Base-by-base conservation (phyloP, 2,329 filamentous ascomycete species). In the Clonostachys chloroleuca region DNA sequence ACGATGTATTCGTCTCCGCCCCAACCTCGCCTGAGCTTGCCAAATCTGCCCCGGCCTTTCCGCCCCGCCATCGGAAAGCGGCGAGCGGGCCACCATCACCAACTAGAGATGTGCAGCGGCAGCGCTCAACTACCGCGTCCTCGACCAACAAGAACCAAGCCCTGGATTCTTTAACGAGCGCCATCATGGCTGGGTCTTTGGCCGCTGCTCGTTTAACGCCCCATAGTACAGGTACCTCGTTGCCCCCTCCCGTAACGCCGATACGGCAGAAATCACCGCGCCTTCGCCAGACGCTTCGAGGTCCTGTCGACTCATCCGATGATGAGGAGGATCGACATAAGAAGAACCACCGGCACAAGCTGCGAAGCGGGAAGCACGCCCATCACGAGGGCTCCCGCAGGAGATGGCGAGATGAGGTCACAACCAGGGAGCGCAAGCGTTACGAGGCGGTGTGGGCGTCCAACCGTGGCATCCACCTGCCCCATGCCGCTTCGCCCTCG, bases 391-490 rank as follows among this genome's bases (percentile, higher is more conserved):
- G 86, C 0, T 78, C 86, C 5, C 78, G 88, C 16, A 84, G 82
- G 57, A 80, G 87, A 7, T 94, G 89, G 89, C 79, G 87, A 40
- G 87, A 92, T 54, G 75, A 82, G 51, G 80, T 94, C 40, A 88
- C 85, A 0, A 77, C 81, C 43, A 73, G 81, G 6, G 87, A 94
- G 59, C 74, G 86, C n/a, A 87, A 87, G 58, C 77, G 89, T 2
- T 94, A 94, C 63, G 89, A 92, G 63, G 89, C 86, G 3, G 79
- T 94, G 2, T 94, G 88, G 87, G 89, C 89, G 2, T 89, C 87
- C 40, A 94, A 94, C 57, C 81, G 83, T 43, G 88, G 88, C 0
- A 49, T 82, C 0, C 65, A 80, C 9, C 60, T 77, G 3, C 56
- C 66, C 3, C 18, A 49, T 13, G 52, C 46, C 50, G 47, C 24